Evolutionary conservation across 805 yeast species (phyloP).

Genomic region (Kluyveromyces wickerhamii): DNA sequence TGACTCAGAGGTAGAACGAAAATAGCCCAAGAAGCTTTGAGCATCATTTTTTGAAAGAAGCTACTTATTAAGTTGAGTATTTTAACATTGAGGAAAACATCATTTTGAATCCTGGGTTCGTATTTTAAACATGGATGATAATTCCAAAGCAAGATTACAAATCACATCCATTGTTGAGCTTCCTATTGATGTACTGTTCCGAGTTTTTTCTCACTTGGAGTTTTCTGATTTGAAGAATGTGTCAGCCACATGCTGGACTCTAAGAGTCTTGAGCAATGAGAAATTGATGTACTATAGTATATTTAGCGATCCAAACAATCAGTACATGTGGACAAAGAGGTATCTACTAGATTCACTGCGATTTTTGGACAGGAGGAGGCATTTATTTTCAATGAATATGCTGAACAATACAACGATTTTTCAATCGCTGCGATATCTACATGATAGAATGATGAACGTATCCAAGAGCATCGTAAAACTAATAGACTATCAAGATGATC

Average conservation of each 20-base stretch:
- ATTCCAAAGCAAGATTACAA: too few relatives aligned
- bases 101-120: too few relatives aligned
- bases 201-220: conserved; percentile 17
- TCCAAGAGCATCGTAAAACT: background rate
- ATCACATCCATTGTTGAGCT: conserved; percentile 14
- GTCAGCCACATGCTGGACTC: conserved; percentile 16
- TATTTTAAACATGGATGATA: too few relatives aligned
- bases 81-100: too few relatives aligned
- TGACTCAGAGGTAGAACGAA: too few relatives aligned
- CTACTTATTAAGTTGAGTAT: too few relatives aligned
- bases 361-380: conserved; percentile 13
- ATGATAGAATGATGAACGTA: background rate
- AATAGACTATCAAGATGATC: background rate
- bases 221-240: conserved; percentile 18
- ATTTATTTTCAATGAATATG: conserved; percentile 4
- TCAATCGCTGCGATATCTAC: conserved; percentile 10
- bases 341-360: conserved; percentile 18
- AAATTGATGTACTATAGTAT: conserved; percentile 15
- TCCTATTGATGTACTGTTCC: conserved; percentile 21
- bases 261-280: conserved; percentile 21
- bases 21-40: too few relatives aligned
- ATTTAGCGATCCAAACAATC: conserved; percentile 8
- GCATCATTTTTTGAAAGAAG: too few relatives aligned
- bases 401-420: conserved; percentile 13
- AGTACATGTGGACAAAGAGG: conserved; percentile 16